Base-by-base conservation (phyloP, 257 asterid species). In the Apocynum venetum region DNA sequence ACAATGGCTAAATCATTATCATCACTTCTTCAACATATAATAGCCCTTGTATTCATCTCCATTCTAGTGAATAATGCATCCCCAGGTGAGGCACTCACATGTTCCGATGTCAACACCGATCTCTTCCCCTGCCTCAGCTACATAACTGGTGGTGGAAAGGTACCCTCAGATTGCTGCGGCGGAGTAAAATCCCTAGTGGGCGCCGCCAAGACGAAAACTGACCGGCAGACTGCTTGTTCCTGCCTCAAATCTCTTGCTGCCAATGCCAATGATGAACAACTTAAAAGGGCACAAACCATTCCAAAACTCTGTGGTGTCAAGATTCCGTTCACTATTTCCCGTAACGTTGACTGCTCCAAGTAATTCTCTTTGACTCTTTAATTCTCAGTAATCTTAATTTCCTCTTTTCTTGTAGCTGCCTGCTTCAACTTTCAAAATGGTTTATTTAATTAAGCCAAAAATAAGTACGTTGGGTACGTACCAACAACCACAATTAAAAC, bases 261-360 rank as follows among this genome's bases (percentile, higher is more conserved):
- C 7, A 61, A 53, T 0, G 80, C 78, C 57, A 60, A 41, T 0
- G 40, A 41, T 0, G 67, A 7, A 0, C 49, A 76, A 73, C 41
- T 80, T 17, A 44, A 11, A 1, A 73, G 77, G 43, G 80, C 83
- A 40, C 31, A 68, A 40, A 17, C 53, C 17, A 53, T 80, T 56
- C 80, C 83, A 13, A 63, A 43, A 49, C 8, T n/a, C 5, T 80
- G 83, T 35, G 64, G 71, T 20, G 77, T 66, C 40, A 71, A 25
- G 3, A 7, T 77, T 10, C 80, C 77, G 0, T 80, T 80, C 69
- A 49, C 25, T 4, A 71, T 80, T 43, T 43, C 43, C 8, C 73
- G 77, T 0, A 10, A 71, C 48, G 25, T 63, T 61, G 79, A 80
- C 1, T 80, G 83, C 72, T 53, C 83, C 20, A 80, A 74, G 79